Conservation (phyloP, 78 protist species). For the Capsaspora owczarzaki region DNA sequence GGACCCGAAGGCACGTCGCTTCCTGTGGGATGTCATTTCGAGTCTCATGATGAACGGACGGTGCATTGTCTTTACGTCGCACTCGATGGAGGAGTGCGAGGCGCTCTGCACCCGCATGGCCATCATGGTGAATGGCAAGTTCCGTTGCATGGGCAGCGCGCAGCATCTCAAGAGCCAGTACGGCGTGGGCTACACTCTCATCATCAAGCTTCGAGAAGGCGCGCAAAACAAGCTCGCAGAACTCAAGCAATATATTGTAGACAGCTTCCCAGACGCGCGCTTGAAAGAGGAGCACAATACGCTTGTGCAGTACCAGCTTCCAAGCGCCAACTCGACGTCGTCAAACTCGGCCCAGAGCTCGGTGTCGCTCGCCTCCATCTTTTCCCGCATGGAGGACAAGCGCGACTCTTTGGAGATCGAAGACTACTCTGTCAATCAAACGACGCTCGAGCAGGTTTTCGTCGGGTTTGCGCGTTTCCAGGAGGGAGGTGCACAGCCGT, state of each 20-base stretch:
- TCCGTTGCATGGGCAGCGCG: constrained; percentile 27
- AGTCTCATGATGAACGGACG: constrained; percentile 9
- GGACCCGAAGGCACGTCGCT: constrained; percentile 44
- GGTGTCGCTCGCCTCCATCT: not conserved
- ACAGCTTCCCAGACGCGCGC: not conserved
- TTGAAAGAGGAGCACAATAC: not conserved
- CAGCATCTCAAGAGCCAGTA: constrained; percentile 26
- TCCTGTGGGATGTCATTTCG: constrained; percentile 49
- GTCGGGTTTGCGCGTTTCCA: not conserved
- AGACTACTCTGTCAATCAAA: constrained; percentile 3
- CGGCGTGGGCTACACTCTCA: not conserved
- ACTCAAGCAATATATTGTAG: not conserved
- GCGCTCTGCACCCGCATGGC: constrained; percentile 43
- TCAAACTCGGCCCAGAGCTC: not conserved
- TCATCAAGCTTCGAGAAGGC: not conserved
- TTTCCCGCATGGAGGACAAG: not conserved
- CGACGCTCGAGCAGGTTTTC: constrained; percentile 22
- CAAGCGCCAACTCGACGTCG: not conserved
- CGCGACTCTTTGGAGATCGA: not conserved
- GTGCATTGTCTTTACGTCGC: constrained; percentile 66
- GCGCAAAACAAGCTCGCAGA: not conserved
- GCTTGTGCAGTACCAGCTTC: not conserved
- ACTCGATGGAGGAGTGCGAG: constrained; percentile 63
- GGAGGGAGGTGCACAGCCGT: not conserved
- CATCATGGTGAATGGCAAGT: constrained; percentile 36